Evolutionary conservation across 225 moss, liverwort and hornwort genomes (phyloP), one percentile per base, ranked within the genome.

Genomic region (Marchantia polymorpha): DNA sequence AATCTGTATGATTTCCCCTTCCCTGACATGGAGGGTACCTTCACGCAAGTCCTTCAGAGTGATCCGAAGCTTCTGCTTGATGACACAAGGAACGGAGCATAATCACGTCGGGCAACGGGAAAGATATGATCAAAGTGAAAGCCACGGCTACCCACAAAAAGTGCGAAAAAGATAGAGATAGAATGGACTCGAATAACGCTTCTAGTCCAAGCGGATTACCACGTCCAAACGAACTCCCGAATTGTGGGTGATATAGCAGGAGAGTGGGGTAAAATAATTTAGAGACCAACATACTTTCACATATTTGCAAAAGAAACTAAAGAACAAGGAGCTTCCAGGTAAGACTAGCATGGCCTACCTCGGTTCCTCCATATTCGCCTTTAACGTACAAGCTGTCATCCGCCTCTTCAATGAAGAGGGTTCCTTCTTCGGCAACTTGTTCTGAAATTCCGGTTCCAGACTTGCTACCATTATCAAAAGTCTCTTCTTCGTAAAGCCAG

Each of bases 1-100:
- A 29, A 88, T 80, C 27, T 81, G 80, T 64, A 88, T 83, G 60
- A 88, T 78, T 72, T 88, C 82, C 67, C 85, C 87, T 56, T 56
- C 67, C 80, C 78, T 85, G n/a, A 85, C 87, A 69, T 82, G 78
- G 51, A 88, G 82, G 19, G 78, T 77, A 16, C 81, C 83, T 65
- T 75, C 69, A 10, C 87, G 84, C 74, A 88, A 61, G 64, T 88
- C 87, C 17, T 81, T 55, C 10, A 85, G 74, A 1, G 73, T 88
- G 63, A 88, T 25, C 30, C 73, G 74, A 74, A 88, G 82, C 22
- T 61, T 76, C 87, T 88, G 81, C 52, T 16, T 23, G 8, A 69
- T 7, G n/a, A 39, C 39, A 39, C 39, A 25, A 19, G 65, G 70
- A 26, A 52, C 47, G 15, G 14, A 39, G 23, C 55, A 31, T 50